Base-by-base conservation (phyloP, 1,284 basidiomycete species). In the Naganishia cerealis region DNA sequence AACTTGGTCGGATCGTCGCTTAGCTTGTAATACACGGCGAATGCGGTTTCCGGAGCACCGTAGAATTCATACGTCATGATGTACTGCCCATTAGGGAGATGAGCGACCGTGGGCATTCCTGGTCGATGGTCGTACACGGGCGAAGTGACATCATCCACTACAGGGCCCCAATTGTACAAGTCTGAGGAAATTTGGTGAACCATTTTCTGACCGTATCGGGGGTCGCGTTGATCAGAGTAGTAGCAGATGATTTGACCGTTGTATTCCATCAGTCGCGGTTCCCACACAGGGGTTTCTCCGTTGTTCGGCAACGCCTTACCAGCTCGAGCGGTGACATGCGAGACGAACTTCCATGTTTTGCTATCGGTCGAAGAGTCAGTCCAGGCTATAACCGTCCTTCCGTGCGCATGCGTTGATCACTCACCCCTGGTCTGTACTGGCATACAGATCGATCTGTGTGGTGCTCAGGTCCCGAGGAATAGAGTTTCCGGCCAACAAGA, bases 181-280 rank as follows among this genome's bases (percentile, higher is more conserved):
- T 81, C 76, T 15, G 72, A 69, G 13, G 78, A 72, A 18, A 74
- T 73, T 65, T 79, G 77, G 69, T 80, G 76, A 13, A 76, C 77
- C 18, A 80, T 66, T 66, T 81, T 80, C 70, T 81, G 79, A 4
- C 78, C 78, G 67, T 80, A 75, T 13, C 38, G 65, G 16, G 78
- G 72, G 66, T 80, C 78, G 5, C 79, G 75, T 68, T 81, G 79
- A 67, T 81, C 80, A 7, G 78, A 80, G 73, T 80, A 81, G 72
- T 76, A 81, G 62, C 76, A 71, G 59, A 80, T 73, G 26, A 81
- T 71, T 70, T 78, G 74, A 65, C 74, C 71, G 55, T 78, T 74
- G 71, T 75, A 76, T 16, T 73, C 72, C 65, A 79, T 71, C 56
- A 80, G 65, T 72, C 77, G 79, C 2, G 79, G 79, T 71, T 79